Conservation (phyloP, 192 early-diverging fungal species). For the Backusella mclennaniae region DNA sequence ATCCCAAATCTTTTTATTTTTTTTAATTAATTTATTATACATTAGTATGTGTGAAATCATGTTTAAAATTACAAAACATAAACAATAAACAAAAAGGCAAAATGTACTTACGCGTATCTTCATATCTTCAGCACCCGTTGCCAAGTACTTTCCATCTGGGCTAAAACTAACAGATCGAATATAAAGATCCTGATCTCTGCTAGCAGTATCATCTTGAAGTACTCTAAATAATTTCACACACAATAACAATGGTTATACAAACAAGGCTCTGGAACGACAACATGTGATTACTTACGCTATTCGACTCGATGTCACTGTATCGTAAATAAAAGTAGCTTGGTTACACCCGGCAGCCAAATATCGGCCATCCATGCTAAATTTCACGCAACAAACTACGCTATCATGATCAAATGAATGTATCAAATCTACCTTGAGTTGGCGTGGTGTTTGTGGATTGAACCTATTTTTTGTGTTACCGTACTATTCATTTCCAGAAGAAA, state of each 20-base stretch:
- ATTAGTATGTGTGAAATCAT: neutral
- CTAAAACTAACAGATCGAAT: constrained; percentile 96
- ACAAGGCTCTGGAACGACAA: neutral
- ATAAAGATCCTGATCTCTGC: constrained; percentile 85
- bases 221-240: constrained; percentile 45
- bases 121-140: constrained; percentile 96
- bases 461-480: constrained; percentile 19
- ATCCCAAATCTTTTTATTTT: constrained; percentile 61
- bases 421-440: constrained; percentile 67
- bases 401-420: constrained; percentile 59
- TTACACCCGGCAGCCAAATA: constrained; percentile 96
- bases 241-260: constrained; percentile 2
- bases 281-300: constrained; percentile 53
- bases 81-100: neutral
- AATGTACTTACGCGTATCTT: constrained; percentile 69
- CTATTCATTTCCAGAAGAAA: neutral
- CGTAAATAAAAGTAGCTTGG: constrained; percentile 85
- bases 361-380: constrained; percentile 92
- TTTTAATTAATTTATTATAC: neutral
- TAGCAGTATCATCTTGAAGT: constrained; percentile 72
- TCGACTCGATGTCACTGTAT: constrained; percentile 64
- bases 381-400: constrained; percentile 97
- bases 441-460: constrained; percentile 68
- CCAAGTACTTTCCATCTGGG: constrained; percentile 85
- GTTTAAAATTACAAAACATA: neutral